phyloP scores from a whole-genome alignment of 495 filamentous ascomycete species.

The Pseudevernia furfuracea region DNA sequence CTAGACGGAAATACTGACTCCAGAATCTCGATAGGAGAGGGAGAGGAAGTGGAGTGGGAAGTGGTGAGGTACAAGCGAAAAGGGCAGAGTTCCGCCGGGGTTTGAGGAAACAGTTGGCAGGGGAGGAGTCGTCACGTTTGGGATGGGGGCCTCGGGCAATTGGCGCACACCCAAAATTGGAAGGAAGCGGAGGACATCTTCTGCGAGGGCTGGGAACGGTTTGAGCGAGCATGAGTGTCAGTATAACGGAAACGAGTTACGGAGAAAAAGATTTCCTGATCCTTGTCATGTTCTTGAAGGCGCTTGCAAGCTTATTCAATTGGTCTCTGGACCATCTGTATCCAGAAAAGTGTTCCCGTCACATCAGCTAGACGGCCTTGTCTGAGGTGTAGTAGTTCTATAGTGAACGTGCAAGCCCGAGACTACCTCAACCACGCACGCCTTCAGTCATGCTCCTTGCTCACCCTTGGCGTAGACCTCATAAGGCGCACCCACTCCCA shows the following conservation, averaged over 20 bases:
- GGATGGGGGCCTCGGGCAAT: background rate
- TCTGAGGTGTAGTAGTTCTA: background rate
- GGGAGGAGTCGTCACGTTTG: background rate
- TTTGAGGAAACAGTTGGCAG: background rate
- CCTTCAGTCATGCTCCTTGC: background rate
- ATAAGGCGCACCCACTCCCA: conserved; percentile 76
- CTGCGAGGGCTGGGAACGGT: background rate
- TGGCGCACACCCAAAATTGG: background rate
- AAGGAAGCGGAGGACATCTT: background rate
- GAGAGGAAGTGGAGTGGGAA: conserved; percentile 17
- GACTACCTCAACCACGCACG: background rate
- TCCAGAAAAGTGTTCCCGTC: background rate
- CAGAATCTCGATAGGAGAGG: conserved; percentile 11
- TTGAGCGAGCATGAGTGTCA: background rate
- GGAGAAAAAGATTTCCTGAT: background rate
- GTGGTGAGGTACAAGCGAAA: conserved; percentile 3
- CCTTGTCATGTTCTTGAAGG: background rate
- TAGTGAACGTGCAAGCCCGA: background rate
- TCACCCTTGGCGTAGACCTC: conserved; percentile 46
- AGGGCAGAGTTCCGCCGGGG: background rate
- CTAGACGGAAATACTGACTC: background rate
- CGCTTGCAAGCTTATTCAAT: background rate
- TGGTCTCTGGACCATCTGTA: background rate
- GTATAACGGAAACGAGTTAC: background rate
- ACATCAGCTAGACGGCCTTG: background rate